phyloP scores from a whole-genome alignment of 208 protist genomes.

The Angomonas ambiguus region DNA sequence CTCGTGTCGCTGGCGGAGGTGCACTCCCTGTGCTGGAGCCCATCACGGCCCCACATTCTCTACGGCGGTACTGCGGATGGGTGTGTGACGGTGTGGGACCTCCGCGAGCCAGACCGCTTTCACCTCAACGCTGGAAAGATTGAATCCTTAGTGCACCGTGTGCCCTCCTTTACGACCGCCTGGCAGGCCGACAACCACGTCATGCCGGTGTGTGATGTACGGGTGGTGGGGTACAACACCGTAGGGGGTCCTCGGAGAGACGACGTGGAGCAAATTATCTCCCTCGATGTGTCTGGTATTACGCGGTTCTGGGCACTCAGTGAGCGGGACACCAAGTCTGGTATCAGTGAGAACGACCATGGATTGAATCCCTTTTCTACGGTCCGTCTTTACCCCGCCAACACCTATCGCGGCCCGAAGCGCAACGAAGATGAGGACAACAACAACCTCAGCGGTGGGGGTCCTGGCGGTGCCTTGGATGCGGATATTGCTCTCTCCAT shows the following conservation, averaged over 20 bases:
- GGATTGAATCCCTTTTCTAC: slow-evolving; percentile 52
- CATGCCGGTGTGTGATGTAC: slow-evolving; percentile 40
- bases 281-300: slow-evolving; percentile 46
- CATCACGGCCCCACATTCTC: slow-evolving; percentile 46
- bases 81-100: slow-evolving; percentile 67
- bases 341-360: slow-evolving; percentile 53
- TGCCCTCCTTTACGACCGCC: slow-evolving; percentile 70
- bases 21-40: slow-evolving; percentile 56
- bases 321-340: slow-evolving; percentile 38
- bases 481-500: background rate
- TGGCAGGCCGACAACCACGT: slow-evolving; percentile 70
- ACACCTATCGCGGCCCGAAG: slow-evolving; percentile 12
- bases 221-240: slow-evolving; percentile 66
- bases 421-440: background rate
- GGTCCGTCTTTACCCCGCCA: slow-evolving; percentile 42
- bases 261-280: slow-evolving; percentile 65
- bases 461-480: background rate
- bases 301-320: slow-evolving; percentile 68
- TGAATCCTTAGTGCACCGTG: slow-evolving; percentile 35
- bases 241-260: slow-evolving; percentile 36
- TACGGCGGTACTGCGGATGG: slow-evolving; percentile 74
- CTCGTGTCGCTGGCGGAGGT: slow-evolving; percentile 50
- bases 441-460: background rate
- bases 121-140: slow-evolving; percentile 51
- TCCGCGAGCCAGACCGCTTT: slow-evolving; percentile 67